Evolutionary conservation across 2,329 filamentous ascomycete species (phyloP).

Genomic region (Cladorrhinum sp.): DNA sequence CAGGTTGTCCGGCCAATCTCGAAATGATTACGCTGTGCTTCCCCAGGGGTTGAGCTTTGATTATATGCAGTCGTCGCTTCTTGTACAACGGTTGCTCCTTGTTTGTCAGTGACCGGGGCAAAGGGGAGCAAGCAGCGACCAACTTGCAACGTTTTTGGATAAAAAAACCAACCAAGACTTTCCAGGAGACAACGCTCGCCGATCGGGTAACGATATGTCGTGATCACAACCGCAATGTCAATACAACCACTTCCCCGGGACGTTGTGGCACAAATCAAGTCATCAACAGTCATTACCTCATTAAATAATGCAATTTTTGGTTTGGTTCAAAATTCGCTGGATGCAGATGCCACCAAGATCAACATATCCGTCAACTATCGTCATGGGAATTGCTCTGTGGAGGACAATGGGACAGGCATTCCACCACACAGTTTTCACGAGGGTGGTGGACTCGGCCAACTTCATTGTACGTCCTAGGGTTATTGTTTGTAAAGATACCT

Average conservation of each 20-base stretch:
- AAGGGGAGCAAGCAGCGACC: background rate
- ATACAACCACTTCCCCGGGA: constrained; percentile 69
- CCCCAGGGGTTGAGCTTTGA: no score
- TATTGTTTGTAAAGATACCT: background rate
- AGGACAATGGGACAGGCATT: constrained; percentile 85
- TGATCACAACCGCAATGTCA: constrained; percentile 44
- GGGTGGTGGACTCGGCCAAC: constrained; percentile 67
- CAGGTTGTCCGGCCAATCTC: background rate
- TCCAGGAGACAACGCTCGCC: background rate
- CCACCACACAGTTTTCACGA: constrained; percentile 67
- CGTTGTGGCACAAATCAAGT: constrained; percentile 76
- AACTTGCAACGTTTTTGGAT: background rate
- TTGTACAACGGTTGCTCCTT: background rate
- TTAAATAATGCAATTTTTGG: constrained; percentile 69
- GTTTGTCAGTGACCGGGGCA: background rate
- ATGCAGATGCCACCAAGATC: constrained; percentile 69
- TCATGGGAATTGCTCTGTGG: constrained; percentile 72
- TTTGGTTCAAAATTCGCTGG: constrained; percentile 79
- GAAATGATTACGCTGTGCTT: background rate
- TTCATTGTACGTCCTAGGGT: constrained; percentile 57
- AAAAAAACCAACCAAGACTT: no score
- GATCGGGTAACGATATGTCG: constrained; percentile 19
- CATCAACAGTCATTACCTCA: constrained; percentile 74
- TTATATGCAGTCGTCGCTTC: background rate
- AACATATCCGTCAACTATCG: constrained; percentile 70